phyloP scores from a whole-genome alignment of 805 yeast genomes.

The Kodamaea restingae region DNA sequence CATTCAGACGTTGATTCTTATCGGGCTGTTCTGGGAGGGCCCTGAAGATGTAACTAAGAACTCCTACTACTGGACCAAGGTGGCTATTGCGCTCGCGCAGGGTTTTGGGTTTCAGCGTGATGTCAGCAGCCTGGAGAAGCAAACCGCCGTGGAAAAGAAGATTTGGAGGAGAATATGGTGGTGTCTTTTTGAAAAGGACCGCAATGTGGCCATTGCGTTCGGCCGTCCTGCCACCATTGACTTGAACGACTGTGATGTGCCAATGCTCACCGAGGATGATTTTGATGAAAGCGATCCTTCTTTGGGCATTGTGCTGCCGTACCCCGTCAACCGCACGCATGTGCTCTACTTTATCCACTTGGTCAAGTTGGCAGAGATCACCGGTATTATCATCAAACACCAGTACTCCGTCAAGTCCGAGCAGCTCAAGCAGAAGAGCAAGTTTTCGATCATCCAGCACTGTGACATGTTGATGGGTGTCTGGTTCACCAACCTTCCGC shows the following conservation, averaged over 20 bases:
- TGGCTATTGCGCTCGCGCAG: conserved; percentile 68
- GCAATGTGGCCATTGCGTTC: conserved; percentile 64
- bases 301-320: conserved; percentile 31
- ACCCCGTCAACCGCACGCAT: conserved; percentile 45
- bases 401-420: conserved; percentile 71
- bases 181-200: conserved; percentile 68
- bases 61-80: conserved; percentile 65
- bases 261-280: conserved; percentile 66
- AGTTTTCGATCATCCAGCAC: conserved; percentile 50
- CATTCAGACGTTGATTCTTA: conserved; percentile 57
- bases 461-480: conserved; percentile 75
- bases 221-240: conserved; percentile 70
- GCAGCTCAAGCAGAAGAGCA: conserved; percentile 41
- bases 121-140: conserved; percentile 36
- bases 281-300: conserved; percentile 52
- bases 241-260: conserved; percentile 70
- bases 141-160: conserved; percentile 39
- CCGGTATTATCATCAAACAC: conserved; percentile 63
- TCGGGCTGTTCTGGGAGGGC: conserved; percentile 72
- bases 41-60: conserved; percentile 66
- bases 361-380: conserved; percentile 65
- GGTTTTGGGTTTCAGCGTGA: conserved; percentile 72
- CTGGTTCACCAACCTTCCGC: conserved; percentile 69
- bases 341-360: conserved; percentile 58
- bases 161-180: conserved; percentile 73